Conservation (phyloP, 2,329 filamentous ascomycete genomes). For the Colletotrichum tropicicola region DNA sequence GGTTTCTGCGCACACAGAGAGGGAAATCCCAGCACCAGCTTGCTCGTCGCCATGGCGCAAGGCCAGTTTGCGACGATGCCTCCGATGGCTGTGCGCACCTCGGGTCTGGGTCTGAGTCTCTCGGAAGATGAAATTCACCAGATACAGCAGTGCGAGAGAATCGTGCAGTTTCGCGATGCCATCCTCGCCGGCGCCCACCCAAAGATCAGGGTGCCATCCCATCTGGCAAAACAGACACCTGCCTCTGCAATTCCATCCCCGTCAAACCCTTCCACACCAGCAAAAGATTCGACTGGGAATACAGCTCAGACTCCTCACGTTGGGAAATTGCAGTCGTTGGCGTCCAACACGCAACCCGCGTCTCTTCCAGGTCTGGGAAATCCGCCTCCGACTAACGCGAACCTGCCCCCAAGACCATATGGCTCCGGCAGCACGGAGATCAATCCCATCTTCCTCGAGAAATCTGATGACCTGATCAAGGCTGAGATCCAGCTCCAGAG, state of each 20-base stretch:
- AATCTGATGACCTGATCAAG: conserved; percentile 84
- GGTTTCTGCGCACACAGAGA: neutral
- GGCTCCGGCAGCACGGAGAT: conserved; percentile 71
- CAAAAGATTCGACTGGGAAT: neutral
- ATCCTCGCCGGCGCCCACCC: conserved; percentile 81
- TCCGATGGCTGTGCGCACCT: conserved; percentile 33
- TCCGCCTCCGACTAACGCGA: conserved; percentile 37
- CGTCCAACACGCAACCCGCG: conserved; percentile 46
- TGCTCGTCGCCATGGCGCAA: conserved; percentile 24
- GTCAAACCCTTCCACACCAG: conserved; percentile 15
- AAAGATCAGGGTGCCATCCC: conserved; percentile 63
- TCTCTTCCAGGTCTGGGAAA: conserved; percentile 37
- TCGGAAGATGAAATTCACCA: conserved; percentile 63
- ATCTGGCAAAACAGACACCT: conserved; percentile 40
- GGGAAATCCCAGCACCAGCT: neutral
- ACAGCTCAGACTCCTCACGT: conserved; percentile 30
- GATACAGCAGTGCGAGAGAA: conserved; percentile 78
- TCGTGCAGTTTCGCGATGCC: conserved; percentile 82
- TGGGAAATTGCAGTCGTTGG: conserved; percentile 45
- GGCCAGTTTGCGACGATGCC: conserved; percentile 26
- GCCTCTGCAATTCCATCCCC: conserved; percentile 33
- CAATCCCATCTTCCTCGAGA: conserved; percentile 84
- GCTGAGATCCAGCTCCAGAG: conserved; percentile 84
- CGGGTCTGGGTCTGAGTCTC: conserved; percentile 41
- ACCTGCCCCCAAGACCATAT: conserved; percentile 45